Evolutionary conservation across 495 filamentous ascomycete genomes (phyloP).

Genomic region (Gamarada debralockiae): DNA sequence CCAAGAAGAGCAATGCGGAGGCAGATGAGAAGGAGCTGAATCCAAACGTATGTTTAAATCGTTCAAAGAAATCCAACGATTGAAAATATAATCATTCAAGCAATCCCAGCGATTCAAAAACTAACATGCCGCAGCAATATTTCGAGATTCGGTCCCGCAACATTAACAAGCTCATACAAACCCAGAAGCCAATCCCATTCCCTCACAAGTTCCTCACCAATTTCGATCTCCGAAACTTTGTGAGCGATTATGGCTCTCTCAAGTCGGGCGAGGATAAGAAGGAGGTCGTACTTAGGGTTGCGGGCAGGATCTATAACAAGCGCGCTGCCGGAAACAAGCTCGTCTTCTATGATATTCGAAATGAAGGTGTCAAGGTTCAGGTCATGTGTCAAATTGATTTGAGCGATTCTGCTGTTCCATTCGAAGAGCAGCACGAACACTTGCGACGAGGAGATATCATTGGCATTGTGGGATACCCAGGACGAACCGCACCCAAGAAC

Average conservation of each 20-base stretch:
- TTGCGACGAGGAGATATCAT: slow-evolving; percentile 90
- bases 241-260: slow-evolving; percentile 68
- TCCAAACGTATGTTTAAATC: slow-evolving; percentile 62
- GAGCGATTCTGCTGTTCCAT: slow-evolving; percentile 53
- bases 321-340: slow-evolving; percentile 79
- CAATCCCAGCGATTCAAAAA: too few relatives aligned
- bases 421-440: slow-evolving; percentile 84
- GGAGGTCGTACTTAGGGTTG: slow-evolving; percentile 68
- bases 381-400: slow-evolving; percentile 82
- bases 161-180: slow-evolving; percentile 80
- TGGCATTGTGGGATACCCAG: slow-evolving; percentile 82
- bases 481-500: slow-evolving; percentile 86
- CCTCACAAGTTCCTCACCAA: slow-evolving; percentile 95
- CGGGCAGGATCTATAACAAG: slow-evolving; percentile 85
- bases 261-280: slow-evolving; percentile 80
- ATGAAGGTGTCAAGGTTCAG: slow-evolving; percentile 81
- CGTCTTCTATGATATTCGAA: slow-evolving; percentile 88
- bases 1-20: slow-evolving; percentile 67
- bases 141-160: slow-evolving; percentile 88
- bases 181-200: slow-evolving; percentile 82
- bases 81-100: too few relatives aligned
- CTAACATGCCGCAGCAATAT: slow-evolving; percentile 80
- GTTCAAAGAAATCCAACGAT: not conserved
- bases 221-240: slow-evolving; percentile 71
- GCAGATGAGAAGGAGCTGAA: slow-evolving; percentile 74